These are phyloP conservation scores for Cryphonectria parasitica DNA, from an alignment of 2,329 filamentous ascomycete genomes.

Conservation along the genomic window DNA sequence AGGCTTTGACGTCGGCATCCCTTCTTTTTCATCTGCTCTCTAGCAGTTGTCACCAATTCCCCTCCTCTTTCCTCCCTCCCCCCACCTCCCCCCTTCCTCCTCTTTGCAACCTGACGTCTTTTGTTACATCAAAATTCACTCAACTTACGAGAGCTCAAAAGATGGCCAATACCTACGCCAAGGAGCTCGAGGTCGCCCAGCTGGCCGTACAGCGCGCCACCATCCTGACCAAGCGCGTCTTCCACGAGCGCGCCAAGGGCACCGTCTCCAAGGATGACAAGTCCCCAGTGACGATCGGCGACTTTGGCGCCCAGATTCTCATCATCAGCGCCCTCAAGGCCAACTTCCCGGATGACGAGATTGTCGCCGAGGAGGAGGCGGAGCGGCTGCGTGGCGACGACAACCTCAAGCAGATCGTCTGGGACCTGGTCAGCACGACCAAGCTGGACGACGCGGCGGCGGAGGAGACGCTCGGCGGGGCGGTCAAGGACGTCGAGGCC, in stretches of 20 bases:
- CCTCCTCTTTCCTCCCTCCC: not conserved
- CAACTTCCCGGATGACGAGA: slow-evolving; percentile 87
- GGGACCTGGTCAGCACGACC: slow-evolving; percentile 76
- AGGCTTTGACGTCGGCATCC: not conserved
- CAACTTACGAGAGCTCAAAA: slow-evolving; percentile 34
- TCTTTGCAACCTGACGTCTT: too few relatives aligned
- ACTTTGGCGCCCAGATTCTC: slow-evolving; percentile 95
- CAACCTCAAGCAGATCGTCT: slow-evolving; percentile 74
- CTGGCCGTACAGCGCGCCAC: slow-evolving; percentile 82
- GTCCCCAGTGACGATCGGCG: slow-evolving; percentile 95
- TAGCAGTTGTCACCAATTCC: not conserved
- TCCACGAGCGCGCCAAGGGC: slow-evolving; percentile 86
- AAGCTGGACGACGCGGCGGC: slow-evolving; percentile 69
- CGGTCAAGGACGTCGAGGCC: slow-evolving; percentile 65
- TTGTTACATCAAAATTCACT: slow-evolving; percentile 11
- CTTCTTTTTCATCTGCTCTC: not conserved
- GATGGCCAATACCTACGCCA: slow-evolving; percentile 71
- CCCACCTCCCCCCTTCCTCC: too few relatives aligned
- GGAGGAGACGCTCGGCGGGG: slow-evolving; percentile 68
- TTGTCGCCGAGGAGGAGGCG: slow-evolving; percentile 95
- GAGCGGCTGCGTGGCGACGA: slow-evolving; percentile 74
- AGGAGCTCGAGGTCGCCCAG: slow-evolving; percentile 82
- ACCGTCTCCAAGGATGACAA: slow-evolving; percentile 94
- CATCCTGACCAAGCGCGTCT: slow-evolving; percentile 58
- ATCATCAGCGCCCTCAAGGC: slow-evolving; percentile 89